These are phyloP conservation scores for Phytophthora pinifolia DNA, from an alignment of 352 stramenopile genomes.

Conservation along the genomic window DNA sequence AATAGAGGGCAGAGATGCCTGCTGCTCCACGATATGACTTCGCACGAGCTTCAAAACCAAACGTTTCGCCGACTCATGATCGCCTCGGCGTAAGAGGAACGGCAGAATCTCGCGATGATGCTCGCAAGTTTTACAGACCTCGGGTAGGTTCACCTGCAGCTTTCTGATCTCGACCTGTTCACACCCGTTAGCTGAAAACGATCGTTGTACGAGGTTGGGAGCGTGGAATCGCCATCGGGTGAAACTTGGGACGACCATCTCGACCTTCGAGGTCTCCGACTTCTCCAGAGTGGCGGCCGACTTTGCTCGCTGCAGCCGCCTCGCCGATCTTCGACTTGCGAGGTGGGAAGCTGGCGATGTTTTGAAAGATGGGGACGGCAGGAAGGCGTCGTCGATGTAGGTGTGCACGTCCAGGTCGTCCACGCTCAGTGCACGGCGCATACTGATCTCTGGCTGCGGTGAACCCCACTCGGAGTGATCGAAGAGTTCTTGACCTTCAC, in stretches of 20 bases:
- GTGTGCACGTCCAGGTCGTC: slow-evolving; percentile 23
- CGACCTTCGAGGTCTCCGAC: slow-evolving; percentile 33
- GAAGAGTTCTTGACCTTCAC: slow-evolving; percentile 11
- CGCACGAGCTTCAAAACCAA: slow-evolving; percentile 57
- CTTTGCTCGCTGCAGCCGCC: slow-evolving; percentile 33
- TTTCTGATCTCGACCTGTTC: slow-evolving; percentile 63
- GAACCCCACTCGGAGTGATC: slow-evolving; percentile 8
- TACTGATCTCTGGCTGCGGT: slow-evolving; percentile 3
- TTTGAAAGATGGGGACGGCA: slow-evolving; percentile 19
- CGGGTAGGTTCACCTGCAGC: slow-evolving; percentile 62
- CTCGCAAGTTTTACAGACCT: slow-evolving; percentile 58
- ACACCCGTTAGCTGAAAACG: slow-evolving; percentile 27
- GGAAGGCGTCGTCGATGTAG: slow-evolving; percentile 16
- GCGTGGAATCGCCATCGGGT: slow-evolving; percentile 66
- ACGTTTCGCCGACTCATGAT: slow-evolving; percentile 44
- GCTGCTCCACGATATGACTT: slow-evolving; percentile 56
- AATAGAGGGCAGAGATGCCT: slow-evolving; percentile 34
- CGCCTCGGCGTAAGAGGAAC: slow-evolving; percentile 62
- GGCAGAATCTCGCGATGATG: slow-evolving; percentile 63
- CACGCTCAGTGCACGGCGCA: slow-evolving; percentile 28
- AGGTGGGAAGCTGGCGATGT: slow-evolving; percentile 24
- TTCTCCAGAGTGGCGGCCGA: slow-evolving; percentile 34
- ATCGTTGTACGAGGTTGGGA: slow-evolving; percentile 61
- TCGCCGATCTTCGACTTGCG: slow-evolving; percentile 17
- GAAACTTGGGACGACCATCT: slow-evolving; percentile 25